Evolutionary conservation across 2,329 filamentous ascomycete genomes (phyloP).

Genomic region (Tolypocladium amazonense): DNA sequence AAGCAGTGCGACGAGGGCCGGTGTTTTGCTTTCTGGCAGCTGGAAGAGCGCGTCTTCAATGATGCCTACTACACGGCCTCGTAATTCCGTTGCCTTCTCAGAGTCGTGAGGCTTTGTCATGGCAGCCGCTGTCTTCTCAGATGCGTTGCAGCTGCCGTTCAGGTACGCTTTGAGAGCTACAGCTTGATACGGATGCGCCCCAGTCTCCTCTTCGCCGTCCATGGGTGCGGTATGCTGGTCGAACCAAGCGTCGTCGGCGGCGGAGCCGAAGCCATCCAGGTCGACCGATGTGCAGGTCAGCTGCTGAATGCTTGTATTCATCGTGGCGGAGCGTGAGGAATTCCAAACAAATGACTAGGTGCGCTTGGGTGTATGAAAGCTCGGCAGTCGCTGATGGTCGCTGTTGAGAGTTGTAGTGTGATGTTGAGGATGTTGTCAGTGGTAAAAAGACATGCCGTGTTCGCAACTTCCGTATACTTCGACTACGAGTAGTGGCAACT

Average conservation of each 20-base stretch:
- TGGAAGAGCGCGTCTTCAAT: background rate
- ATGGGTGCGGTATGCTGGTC: background rate
- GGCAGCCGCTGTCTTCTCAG: background rate
- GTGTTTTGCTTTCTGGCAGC: background rate
- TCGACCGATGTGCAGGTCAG: background rate
- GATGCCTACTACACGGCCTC: background rate
- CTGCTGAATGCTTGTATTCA: background rate
- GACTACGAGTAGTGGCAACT: background rate
- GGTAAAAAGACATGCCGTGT: background rate
- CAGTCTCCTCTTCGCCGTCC: background rate
- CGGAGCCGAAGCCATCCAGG: background rate
- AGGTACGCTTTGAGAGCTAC: background rate
- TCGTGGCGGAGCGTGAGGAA: background rate
- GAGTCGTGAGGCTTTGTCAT: background rate
- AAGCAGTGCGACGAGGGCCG: background rate
- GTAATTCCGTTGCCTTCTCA: background rate
- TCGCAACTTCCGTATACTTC: background rate
- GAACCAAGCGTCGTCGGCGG: background rate
- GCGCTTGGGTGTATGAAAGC: background rate
- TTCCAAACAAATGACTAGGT: background rate
- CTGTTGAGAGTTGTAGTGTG: background rate
- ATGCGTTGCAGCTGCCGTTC: background rate
- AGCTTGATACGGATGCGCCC: background rate
- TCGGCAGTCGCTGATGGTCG: background rate
- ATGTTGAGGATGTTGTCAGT: background rate